Base-by-base conservation (phyloP, 1,139 yeast genomes). In the Hyphopichia buzzinii region DNA sequence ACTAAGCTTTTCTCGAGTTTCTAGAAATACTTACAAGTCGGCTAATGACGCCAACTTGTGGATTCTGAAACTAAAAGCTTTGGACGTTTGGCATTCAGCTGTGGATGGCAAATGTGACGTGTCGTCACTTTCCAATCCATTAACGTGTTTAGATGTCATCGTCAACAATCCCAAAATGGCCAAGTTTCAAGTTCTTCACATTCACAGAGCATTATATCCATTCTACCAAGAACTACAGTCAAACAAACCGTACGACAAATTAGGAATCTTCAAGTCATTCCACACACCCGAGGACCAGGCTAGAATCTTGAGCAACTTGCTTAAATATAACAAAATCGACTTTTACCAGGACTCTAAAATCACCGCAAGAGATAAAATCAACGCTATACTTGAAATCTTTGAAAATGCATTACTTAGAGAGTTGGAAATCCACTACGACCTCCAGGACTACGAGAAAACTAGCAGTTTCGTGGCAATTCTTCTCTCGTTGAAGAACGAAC, bases 361-460 rank as follows among this genome's bases (percentile, higher is more conserved):
- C 17, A 52, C 59, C 5, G 68, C 68, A 17, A 52, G 67, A 24
- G 77, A 72, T 34, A 73, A 77, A 44, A 59, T 83, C 34, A 70
- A 69, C 26, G 68, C 84, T 2, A 67, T 82, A n/a, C 60, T 80
- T 33, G 94, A 84, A 50, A 67, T 85, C 26, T 86, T 87, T 53
- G 84, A 84, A 36, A 84, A 76, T 51, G 88, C 94, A 0, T 72
- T 85, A 7, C 55, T 86, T 24, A 63, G 80, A 33, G 96, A 88
- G 47, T 70, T 89, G 46, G 94, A 84, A 39, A 62, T 71, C 26
- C 78, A 73, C 46, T 76, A 77, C 46, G 81, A 76, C 35, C 57
- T 68, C 3, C 66, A 72, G 36, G 81, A 84, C 36, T 74, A 61
- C 46, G 53, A 50, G 10, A 51, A 59, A 19, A 59, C 73, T 12